Base-by-base conservation (phyloP, 169 alveolate species). In the Cyclospora cayetanensis region DNA sequence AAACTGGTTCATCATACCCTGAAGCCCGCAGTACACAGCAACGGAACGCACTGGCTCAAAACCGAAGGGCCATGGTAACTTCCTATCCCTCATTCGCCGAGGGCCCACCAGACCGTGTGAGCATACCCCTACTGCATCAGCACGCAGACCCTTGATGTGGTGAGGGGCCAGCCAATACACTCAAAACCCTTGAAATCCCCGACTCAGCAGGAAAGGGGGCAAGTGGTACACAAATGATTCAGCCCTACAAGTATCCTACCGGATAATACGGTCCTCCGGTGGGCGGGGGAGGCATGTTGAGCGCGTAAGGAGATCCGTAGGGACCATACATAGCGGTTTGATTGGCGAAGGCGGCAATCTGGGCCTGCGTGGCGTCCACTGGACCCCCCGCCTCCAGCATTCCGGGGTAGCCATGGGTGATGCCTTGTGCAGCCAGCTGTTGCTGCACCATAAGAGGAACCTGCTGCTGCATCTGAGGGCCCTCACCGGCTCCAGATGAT, bases 241-340 rank as follows among this genome's bases (percentile, higher is more conserved):
- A n/a, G n/a, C n/a, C n/a, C n/a, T n/a, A n/a, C n/a, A n/a, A n/a
- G n/a, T n/a, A n/a, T n/a, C n/a, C n/a, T n/a, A n/a, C 86, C 3
- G 86, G 86, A 35, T 39, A 76, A 65, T 76, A 76, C 9, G 86
- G 86, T 60, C 86, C 86, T 4, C 86, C 86, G 15, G 86, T 11
- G 11, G 86, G 66, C 39, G 86, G 66, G 43, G 86, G 60, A 76
- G 86, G 65, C 3, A 76, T 76, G 55, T 63, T 41, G 68, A 85
- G 91, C 27, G 91, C 83, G 25, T 88, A 88, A 2, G 92, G 92
- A 65, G 79, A 39, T 41, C 92, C 92, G 55, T 66, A 72, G 12
- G 79, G 79, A 18, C 77, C 77, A 35, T 88, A 88, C 88, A 88
- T 68, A 22, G 87, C 92, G 3, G 80, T 68, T 37, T 88, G 92